Evolutionary conservation across 768 basidiomycete species (phyloP).

Genomic region (Boletales sp.): DNA sequence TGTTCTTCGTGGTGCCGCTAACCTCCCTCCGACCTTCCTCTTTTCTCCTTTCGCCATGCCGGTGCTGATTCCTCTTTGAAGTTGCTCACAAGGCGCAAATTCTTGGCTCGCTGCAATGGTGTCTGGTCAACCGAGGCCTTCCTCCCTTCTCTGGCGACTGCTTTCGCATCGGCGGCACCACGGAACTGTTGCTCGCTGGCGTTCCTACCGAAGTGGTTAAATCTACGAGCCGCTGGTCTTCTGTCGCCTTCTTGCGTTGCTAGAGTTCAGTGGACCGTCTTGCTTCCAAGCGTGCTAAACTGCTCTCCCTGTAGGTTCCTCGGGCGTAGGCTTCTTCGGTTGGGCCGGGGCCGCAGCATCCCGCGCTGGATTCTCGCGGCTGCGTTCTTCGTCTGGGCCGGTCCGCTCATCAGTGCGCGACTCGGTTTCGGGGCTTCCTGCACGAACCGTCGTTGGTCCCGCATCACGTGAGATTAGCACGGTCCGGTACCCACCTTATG

Average conservation of each 20-base stretch:
- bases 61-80: slow-evolving; percentile 5
- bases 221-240: slow-evolving; percentile 30
- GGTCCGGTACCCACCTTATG: too few species aligned
- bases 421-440: too few species aligned
- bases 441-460: too few species aligned
- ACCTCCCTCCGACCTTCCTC: not conserved
- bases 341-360: too few species aligned
- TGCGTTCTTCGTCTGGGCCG: too few species aligned
- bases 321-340: too few species aligned
- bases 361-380: too few species aligned
- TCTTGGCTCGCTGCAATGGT: slow-evolving; percentile 24
- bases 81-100: slow-evolving; percentile 4
- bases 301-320: too few species aligned
- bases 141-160: slow-evolving; percentile 25
- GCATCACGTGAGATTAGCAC: too few species aligned
- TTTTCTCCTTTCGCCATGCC: slow-evolving; percentile 5
- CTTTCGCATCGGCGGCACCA: slow-evolving; percentile 35
- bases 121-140: slow-evolving; percentile 16
- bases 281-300: not conserved
- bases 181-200: slow-evolving; percentile 26
- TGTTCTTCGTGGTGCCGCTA: too few species aligned
- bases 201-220: slow-evolving; percentile 32
- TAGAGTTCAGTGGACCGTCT: slow-evolving; percentile 19
- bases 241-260: slow-evolving; percentile 33
- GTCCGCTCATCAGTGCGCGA: too few species aligned